phyloP scores from a whole-genome alignment of 352 stramenopile genomes.

The Phytophthora pisi region DNA sequence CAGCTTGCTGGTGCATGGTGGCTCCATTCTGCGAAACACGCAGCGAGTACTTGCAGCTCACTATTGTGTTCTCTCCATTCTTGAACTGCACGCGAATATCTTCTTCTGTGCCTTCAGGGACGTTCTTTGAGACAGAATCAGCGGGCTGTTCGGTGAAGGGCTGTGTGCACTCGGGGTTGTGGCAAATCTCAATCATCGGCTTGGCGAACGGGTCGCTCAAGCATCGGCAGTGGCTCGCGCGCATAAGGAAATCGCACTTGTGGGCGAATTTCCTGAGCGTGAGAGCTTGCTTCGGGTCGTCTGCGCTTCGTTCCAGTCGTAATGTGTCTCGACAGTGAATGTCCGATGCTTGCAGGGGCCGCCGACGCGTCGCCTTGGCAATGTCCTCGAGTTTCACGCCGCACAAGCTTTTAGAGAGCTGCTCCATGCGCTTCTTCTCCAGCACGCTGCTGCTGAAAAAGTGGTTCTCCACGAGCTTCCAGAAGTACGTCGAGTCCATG shows the following conservation, averaged over 20 bases:
- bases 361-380: constrained; percentile 40
- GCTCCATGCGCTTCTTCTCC: constrained; percentile 76
- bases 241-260: constrained; percentile 85
- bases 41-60: constrained; percentile 52
- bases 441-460: constrained; percentile 74
- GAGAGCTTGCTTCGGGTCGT: constrained; percentile 38
- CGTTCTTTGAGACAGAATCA: background rate
- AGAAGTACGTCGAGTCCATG: constrained; percentile 83
- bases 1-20: constrained; percentile 27
- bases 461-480: constrained; percentile 67
- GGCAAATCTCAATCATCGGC: constrained; percentile 52
- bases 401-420: constrained; percentile 67
- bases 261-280: constrained; percentile 61
- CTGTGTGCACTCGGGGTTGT: constrained; percentile 22
- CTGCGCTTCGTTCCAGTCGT: constrained; percentile 52
- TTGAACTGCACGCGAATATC: constrained; percentile 49
- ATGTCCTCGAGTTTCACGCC: constrained; percentile 75
- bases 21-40: constrained; percentile 28
- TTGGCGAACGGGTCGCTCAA: constrained; percentile 56
- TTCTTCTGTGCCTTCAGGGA: constrained; percentile 24
- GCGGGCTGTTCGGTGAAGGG: background rate
- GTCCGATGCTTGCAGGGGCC: constrained; percentile 40
- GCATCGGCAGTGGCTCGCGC: constrained; percentile 66
- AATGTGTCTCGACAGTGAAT: constrained; percentile 73
- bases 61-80: constrained; percentile 32